These are phyloP conservation scores for Dioscorea cayenensis DNA, from an alignment of 116 monocot genomes.

Conservation along the genomic window DNA sequence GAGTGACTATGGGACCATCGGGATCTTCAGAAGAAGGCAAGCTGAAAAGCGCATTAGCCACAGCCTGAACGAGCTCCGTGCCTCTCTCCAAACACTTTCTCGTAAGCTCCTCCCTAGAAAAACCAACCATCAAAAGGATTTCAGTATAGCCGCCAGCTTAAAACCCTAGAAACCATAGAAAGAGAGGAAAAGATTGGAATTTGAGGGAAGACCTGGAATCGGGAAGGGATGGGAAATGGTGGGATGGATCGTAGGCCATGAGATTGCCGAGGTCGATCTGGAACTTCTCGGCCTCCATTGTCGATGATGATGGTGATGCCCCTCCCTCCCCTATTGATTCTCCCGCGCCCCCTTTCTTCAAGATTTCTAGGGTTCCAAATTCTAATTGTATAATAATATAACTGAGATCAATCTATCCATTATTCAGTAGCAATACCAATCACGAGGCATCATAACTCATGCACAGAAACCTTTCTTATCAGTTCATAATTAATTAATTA, in stretches of 20 bases:
- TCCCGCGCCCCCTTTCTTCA: too few relatives aligned
- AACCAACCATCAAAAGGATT: background rate
- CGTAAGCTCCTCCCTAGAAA: slow-evolving; percentile 35
- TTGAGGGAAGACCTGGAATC: slow-evolving; percentile 30
- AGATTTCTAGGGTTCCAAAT: too few relatives aligned
- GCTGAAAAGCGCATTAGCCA: slow-evolving; percentile 68
- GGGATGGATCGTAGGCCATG: slow-evolving; percentile 57
- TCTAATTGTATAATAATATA: too few relatives aligned
- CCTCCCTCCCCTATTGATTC: background rate
- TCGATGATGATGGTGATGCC: background rate
- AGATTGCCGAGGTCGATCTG: slow-evolving; percentile 83
- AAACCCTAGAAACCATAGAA: background rate
- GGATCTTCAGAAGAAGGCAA: slow-evolving; percentile 58
- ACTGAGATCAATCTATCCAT: too few relatives aligned
- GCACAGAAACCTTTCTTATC: too few relatives aligned
- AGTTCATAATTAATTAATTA: too few relatives aligned
- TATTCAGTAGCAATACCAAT: too few relatives aligned
- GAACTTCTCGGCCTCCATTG: slow-evolving; percentile 24
- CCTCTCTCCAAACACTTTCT: slow-evolving; percentile 47
- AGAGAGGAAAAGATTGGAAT: background rate
- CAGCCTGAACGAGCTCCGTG: slow-evolving; percentile 56
- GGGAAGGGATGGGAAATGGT: slow-evolving; percentile 52
- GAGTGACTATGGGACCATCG: slow-evolving; percentile 61
- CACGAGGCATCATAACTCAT: too few relatives aligned
- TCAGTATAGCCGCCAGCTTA: background rate